A percentile compares a stretch with the other conserved stretches of the same genome.
Evolutionary conservation across 106 monocot genomes (phyloP).

Genomic region (Allium cepa): DNA sequence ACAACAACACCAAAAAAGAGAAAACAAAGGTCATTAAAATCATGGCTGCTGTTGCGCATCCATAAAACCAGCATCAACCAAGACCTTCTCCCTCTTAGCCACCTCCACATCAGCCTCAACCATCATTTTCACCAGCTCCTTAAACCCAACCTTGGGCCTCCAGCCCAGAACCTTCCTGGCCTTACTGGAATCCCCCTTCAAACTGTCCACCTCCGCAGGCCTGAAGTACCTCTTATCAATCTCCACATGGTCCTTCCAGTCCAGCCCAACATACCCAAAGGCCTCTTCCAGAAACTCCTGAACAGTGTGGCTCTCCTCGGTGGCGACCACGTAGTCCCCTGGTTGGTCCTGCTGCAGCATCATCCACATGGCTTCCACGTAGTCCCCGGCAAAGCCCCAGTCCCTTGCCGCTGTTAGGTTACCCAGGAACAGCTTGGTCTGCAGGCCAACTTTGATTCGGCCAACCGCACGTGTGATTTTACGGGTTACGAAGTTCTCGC

Average conservation of each 20-base stretch:
- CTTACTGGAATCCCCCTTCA: slow-evolving; percentile 84
- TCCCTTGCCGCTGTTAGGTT: slow-evolving; percentile 85
- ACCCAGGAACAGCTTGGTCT: slow-evolving; percentile 85
- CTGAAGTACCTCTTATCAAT: slow-evolving; percentile 89
- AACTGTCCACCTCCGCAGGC: slow-evolving; percentile 86
- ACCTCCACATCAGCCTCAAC: slow-evolving; percentile 69
- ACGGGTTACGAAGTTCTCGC: slow-evolving; percentile 95
- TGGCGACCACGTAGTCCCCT: slow-evolving; percentile 87
- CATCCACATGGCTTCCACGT: slow-evolving; percentile 99
- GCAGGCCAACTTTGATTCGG: slow-evolving; percentile 74
- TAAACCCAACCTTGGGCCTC: slow-evolving; percentile 88
- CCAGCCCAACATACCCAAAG: slow-evolving; percentile 63
- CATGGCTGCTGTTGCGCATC: slow-evolving; percentile 80
- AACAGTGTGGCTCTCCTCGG: slow-evolving; percentile 88
- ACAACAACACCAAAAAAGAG: no score
- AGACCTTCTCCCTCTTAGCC: slow-evolving; percentile 87
- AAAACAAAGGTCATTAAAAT: no score
- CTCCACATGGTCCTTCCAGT: slow-evolving; percentile 95
- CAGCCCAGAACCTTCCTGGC: slow-evolving; percentile 63
- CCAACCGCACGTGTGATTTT: slow-evolving; percentile 98
- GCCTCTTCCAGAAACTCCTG: slow-evolving; percentile 84
- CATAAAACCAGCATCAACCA: slow-evolving; percentile 78
- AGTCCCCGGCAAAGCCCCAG: slow-evolving; percentile 97
- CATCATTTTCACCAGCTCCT: slow-evolving; percentile 91
- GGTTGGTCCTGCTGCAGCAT: slow-evolving; percentile 95